These are phyloP conservation scores for Aphanomyces stellatus DNA, from an alignment of 352 stramenopile genomes.

Conservation along the genomic window DNA sequence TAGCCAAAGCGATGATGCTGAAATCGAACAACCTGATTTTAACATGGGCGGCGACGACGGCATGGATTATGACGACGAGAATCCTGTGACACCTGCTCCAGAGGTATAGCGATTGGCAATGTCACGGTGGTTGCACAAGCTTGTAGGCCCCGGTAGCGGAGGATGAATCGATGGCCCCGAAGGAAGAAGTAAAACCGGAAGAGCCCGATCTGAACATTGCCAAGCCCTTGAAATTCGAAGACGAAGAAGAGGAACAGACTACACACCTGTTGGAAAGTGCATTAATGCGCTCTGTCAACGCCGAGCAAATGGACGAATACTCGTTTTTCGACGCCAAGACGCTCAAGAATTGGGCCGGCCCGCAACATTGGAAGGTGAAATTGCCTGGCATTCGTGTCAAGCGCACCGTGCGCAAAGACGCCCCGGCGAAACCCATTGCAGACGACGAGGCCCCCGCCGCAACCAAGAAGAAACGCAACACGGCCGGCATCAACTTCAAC, in stretches of 20 bases:
- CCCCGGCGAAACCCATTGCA: not conserved
- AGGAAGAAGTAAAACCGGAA: constrained; percentile 15
- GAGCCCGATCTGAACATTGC: constrained; percentile 19
- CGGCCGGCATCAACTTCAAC: not conserved
- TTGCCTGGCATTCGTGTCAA: constrained; percentile 9
- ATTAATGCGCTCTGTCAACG: constrained; percentile 51
- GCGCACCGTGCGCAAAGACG: not conserved
- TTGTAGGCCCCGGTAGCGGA: too few relatives aligned
- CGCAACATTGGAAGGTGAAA: constrained; percentile 62
- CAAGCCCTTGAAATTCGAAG: constrained; percentile 21
- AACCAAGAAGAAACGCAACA: not conserved
- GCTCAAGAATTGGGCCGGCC: constrained; percentile 72
- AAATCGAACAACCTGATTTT: constrained; percentile 21
- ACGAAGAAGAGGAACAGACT: constrained; percentile 22
- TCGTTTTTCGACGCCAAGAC: constrained; percentile 80
- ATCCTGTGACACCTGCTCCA: not conserved
- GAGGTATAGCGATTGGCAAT: too few relatives aligned
- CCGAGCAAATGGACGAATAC: constrained; percentile 49
- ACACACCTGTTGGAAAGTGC: constrained; percentile 70
- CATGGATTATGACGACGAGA: constrained; percentile 27
- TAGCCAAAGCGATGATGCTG: constrained; percentile 26
- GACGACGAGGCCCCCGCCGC: not conserved
- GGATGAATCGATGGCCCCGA: not conserved
- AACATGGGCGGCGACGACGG: constrained; percentile 31
- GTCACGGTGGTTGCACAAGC: too few relatives aligned